Percentiles rank a stretch among this genome's conserved stretches.
These are phyloP conservation scores for Lipomyces yamadae DNA, from an alignment of 805 yeast species.

Conservation along the genomic window DNA sequence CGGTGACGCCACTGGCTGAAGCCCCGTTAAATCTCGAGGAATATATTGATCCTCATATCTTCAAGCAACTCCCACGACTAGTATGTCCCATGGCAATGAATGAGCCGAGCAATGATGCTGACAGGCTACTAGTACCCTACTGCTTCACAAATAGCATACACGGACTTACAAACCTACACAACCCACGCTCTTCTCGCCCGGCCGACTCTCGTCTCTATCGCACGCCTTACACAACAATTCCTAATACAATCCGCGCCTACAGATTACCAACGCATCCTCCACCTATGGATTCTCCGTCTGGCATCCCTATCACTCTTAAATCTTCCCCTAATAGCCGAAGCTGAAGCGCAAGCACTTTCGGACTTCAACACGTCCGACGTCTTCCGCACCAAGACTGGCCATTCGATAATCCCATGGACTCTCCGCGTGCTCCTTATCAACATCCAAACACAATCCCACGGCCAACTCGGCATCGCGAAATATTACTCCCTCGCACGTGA, in stretches of 20 bases:
- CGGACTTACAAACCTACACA: conserved; percentile 22
- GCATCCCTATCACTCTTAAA: conserved; percentile 22
- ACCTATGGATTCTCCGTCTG: conserved; percentile 31
- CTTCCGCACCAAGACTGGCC: conserved; percentile 36
- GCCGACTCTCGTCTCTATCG: conserved; percentile 26
- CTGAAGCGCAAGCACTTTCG: conserved; percentile 41
- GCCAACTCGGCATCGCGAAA: conserved; percentile 43
- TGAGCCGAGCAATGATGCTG: not conserved
- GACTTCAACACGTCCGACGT: conserved; percentile 40
- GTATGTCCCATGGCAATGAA: conserved; percentile 4
- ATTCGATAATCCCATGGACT: conserved; percentile 44
- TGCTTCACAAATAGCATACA: conserved; percentile 10
- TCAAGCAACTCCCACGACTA: conserved; percentile 27
- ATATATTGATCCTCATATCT: conserved; percentile 26
- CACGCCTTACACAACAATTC: conserved; percentile 17
- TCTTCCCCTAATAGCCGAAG: conserved; percentile 42
- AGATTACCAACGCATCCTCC: conserved; percentile 29
- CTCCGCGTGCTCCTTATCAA: conserved; percentile 44
- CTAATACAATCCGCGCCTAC: conserved; percentile 18
- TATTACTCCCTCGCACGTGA: conserved; percentile 47
- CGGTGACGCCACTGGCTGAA: conserved; percentile 31
- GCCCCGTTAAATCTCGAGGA: conserved; percentile 18
- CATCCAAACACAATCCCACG: conserved; percentile 45
- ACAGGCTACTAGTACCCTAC: conserved; percentile 11
- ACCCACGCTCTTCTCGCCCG: conserved; percentile 25